A percentile compares a stretch with the other conserved stretches of the same genome.
phyloP scores from a whole-genome alignment of 208 protist genomes.

The Wallacemonas sp. region DNA sequence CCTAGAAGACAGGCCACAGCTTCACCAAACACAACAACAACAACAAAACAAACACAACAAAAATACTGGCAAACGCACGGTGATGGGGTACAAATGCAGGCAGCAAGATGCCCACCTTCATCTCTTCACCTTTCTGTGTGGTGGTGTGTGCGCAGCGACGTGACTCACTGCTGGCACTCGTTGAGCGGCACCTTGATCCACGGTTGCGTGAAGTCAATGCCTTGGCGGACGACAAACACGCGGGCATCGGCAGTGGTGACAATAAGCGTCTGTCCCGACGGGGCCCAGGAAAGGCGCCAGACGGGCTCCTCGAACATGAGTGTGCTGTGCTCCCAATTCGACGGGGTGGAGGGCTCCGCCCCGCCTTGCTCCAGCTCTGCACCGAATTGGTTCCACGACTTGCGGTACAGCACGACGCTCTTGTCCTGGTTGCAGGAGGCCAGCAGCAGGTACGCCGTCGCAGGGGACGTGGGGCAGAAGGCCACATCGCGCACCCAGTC shows the following conservation, averaged over 20 bases:
- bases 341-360: slow-evolving; percentile 22
- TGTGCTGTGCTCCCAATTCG: slow-evolving; percentile 68
- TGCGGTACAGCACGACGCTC: slow-evolving; percentile 73
- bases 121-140: no score
- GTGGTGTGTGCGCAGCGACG: no score
- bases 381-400: slow-evolving; percentile 66
- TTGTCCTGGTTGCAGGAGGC: slow-evolving; percentile 79
- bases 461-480: slow-evolving; percentile 64
- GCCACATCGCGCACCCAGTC: slow-evolving; percentile 84
- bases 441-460: slow-evolving; percentile 56
- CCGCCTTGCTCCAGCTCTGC: slow-evolving; percentile 19
- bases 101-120: no score
- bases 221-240: slow-evolving; percentile 72
- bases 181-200: slow-evolving; percentile 74
- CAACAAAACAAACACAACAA: no score
- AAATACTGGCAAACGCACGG: no score
- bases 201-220: slow-evolving; percentile 71
- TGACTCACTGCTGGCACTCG: slow-evolving; percentile 64
- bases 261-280: slow-evolving; percentile 69
- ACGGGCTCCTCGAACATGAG: slow-evolving; percentile 68
- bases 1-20: no score
- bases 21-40: no score
- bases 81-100: no score
- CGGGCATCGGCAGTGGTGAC: slow-evolving; percentile 71
- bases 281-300: slow-evolving; percentile 83